Evolutionary conservation across 169 alveolate species (phyloP).

Genomic region (Plasmodium blacklocki): DNA sequence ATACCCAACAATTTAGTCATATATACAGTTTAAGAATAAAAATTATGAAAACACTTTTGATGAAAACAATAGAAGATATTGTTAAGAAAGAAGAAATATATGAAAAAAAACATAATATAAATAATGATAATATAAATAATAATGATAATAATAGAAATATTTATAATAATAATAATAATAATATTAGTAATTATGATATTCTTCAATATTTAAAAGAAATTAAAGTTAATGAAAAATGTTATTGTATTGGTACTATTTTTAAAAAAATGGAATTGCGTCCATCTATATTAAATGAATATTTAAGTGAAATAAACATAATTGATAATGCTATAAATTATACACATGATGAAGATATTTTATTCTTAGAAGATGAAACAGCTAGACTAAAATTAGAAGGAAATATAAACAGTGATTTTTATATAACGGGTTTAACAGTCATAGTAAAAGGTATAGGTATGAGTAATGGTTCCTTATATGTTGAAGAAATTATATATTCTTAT

Average conservation of each 20-base stretch:
- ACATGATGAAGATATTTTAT: slow-evolving; percentile 56
- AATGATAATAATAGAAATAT: not conserved
- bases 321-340: slow-evolving; percentile 28
- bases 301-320: slow-evolving; percentile 30
- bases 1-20: slow-evolving; percentile 60
- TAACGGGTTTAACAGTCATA: slow-evolving; percentile 52
- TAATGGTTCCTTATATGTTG: slow-evolving; percentile 73
- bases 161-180: not conserved
- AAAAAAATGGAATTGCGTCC: slow-evolving; percentile 82
- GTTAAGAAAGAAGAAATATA: not conserved
- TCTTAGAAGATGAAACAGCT: slow-evolving; percentile 74
- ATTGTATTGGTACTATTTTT: slow-evolving; percentile 80
- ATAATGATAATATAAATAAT: not conserved
- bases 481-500: slow-evolving; percentile 64
- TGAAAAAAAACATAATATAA: not conserved
- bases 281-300: slow-evolving; percentile 78
- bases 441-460: slow-evolving; percentile 69
- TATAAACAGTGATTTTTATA: slow-evolving; percentile 53
- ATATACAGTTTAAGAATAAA: slow-evolving; percentile 40
- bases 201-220: slow-evolving; percentile 55
- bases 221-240: slow-evolving; percentile 69
- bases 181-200: not conserved
- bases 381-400: slow-evolving; percentile 75
- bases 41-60: slow-evolving; percentile 37
- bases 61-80: slow-evolving; percentile 35